Conservation (phyloP, 495 filamentous ascomycete genomes). For the Hyaloscypha hepaticicola region DNA sequence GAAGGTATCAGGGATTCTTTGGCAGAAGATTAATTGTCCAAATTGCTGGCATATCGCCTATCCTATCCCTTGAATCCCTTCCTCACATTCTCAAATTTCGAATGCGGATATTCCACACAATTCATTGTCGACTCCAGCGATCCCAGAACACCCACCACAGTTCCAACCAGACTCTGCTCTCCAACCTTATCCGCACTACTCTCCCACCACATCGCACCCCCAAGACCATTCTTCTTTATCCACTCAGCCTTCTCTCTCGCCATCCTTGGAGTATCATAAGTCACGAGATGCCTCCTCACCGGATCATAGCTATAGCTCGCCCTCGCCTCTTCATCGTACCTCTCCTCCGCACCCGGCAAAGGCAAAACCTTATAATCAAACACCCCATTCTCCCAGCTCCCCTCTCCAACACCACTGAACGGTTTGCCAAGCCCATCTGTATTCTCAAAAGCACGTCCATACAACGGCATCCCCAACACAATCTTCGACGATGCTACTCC, state of each 20-base stretch:
- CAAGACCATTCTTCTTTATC: constrained; percentile 62
- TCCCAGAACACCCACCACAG: constrained; percentile 57
- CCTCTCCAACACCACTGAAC: constrained; percentile 71
- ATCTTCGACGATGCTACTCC: constrained; percentile 70
- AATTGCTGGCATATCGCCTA: not conserved
- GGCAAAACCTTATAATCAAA: constrained; percentile 81
- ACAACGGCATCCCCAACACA: constrained; percentile 88
- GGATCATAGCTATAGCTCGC: constrained; percentile 75
- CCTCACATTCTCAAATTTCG: constrained; percentile 78
- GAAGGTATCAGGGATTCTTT: too few species aligned
- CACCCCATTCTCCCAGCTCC: constrained; percentile 83
- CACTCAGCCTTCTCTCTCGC: constrained; percentile 68
- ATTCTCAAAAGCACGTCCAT: constrained; percentile 79
- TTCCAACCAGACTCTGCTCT: constrained; percentile 66
- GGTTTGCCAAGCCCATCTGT: constrained; percentile 71
- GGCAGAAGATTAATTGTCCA: too few species aligned
- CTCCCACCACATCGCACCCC: constrained; percentile 98
- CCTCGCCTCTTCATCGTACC: constrained; percentile 49
- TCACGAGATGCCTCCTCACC: constrained; percentile 60
- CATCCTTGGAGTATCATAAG: constrained; percentile 73
- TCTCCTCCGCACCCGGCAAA: constrained; percentile 50
- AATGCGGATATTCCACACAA: constrained; percentile 67
- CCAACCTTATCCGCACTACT: constrained; percentile 73
- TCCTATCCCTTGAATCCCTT: constrained; percentile 44
- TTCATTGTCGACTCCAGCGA: constrained; percentile 63